Percentiles rank a stretch among this genome's conserved stretches.
Conservation (phyloP, 148 eudicot genomes). For the Nyssa sinensis region DNA sequence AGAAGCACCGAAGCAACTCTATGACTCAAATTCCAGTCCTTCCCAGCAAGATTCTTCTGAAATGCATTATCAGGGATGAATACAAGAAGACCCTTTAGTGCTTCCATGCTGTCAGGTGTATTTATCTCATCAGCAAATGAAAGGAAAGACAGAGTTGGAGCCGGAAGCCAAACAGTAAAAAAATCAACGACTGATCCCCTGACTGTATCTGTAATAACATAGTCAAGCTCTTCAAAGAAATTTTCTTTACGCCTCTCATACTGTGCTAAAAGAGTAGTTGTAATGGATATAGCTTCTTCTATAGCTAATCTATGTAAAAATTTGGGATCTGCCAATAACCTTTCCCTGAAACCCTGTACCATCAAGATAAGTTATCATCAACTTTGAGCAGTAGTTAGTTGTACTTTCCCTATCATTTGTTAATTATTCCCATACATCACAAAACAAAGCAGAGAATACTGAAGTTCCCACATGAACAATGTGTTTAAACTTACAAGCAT, state of each 20-base stretch:
- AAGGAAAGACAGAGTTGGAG: constrained; percentile 89
- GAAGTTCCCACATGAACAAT: background rate
- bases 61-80: constrained; percentile 96
- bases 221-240: constrained; percentile 87
- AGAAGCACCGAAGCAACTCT: constrained; percentile 82
- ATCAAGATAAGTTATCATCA: constrained; percentile 20
- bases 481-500: background rate
- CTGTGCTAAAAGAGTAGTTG: constrained; percentile 91
- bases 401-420: background rate
- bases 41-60: constrained; percentile 82
- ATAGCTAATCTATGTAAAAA: constrained; percentile 83
- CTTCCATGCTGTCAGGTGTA: constrained; percentile 57
- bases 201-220: constrained; percentile 75
- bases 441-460: background rate
- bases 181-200: constrained; percentile 94
- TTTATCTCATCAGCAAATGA: constrained; percentile 53
- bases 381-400: constrained; percentile 9
- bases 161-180: constrained; percentile 98
- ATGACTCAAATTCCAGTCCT: constrained; percentile 72
- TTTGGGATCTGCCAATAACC: constrained; percentile 91
- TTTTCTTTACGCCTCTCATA: constrained; percentile 87
- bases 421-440: background rate
- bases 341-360: constrained; percentile 92
- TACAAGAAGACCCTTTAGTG: constrained; percentile 73
- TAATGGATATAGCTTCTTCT: constrained; percentile 87